Evolutionary conservation across 768 basidiomycete species (phyloP).

Genomic region (Boletus rubropictus): DNA sequence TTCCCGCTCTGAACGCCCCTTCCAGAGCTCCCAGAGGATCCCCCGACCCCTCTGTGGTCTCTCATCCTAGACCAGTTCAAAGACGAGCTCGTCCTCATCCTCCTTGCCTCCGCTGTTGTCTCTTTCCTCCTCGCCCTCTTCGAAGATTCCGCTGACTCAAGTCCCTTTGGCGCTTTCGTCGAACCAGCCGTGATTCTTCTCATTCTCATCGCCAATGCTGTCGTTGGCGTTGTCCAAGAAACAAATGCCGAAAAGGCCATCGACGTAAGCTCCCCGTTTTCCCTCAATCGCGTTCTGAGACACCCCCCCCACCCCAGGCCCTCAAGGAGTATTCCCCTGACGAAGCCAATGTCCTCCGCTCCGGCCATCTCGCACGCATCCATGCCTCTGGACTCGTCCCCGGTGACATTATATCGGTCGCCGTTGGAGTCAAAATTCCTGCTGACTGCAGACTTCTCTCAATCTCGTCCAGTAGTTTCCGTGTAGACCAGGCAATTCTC

Average conservation of each 20-base stretch:
- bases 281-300: background rate
- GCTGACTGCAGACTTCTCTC: conserved; percentile 90
- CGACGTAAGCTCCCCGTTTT: conserved; percentile 59
- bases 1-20: conserved; percentile 1
- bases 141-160: conserved; percentile 66
- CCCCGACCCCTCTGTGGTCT: conserved; percentile 86
- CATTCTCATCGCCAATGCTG: conserved; percentile 94
- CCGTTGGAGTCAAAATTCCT: conserved; percentile 93
- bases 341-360: conserved; percentile 85
- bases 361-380: conserved; percentile 61
- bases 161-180: conserved; percentile 80
- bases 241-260: conserved; percentile 95
- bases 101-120: conserved; percentile 88
- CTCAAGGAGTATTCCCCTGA: conserved; percentile 96
- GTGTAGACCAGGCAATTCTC: conserved; percentile 93
- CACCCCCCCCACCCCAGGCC: conserved; percentile 49
- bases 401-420: conserved; percentile 85
- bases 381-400: conserved; percentile 90
- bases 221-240: conserved; percentile 96
- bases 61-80: conserved; percentile 98
- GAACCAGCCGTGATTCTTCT: conserved; percentile 93
- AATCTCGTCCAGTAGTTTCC: conserved; percentile 88
- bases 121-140: conserved; percentile 90
- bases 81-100: conserved; percentile 95
- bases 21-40: conserved; percentile 87